These are phyloP conservation scores for Pilaira anomala DNA, from an alignment of 192 early-diverging fungal species.

Conservation along the genomic window DNA sequence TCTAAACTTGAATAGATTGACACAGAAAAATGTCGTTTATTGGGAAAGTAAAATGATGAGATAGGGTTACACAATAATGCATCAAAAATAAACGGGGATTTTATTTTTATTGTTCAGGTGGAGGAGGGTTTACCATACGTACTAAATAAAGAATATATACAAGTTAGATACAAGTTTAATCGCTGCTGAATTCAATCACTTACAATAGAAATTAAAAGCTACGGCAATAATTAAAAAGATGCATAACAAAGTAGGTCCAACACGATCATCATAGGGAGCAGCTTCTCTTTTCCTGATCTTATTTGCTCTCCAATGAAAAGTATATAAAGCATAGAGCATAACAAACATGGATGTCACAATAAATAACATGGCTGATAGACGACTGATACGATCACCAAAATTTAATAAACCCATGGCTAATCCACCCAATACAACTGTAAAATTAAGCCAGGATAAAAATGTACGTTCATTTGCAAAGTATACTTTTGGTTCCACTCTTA, in stretches of 20 bases:
- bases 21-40: no score
- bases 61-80: no score
- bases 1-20: no score
- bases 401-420: constrained; percentile 74
- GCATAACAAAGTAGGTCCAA: constrained; percentile 73
- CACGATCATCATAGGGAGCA: constrained; percentile 76
- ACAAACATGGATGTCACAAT: constrained; percentile 59
- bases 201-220: constrained; percentile 64
- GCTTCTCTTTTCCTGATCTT: constrained; percentile 70
- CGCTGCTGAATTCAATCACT: no score
- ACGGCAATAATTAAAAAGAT: constrained; percentile 60
- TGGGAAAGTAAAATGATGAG: no score
- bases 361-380: constrained; percentile 52
- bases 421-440: constrained; percentile 73
- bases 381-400: constrained; percentile 67
- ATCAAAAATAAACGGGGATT: no score
- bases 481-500: constrained; percentile 82
- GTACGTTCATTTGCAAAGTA: constrained; percentile 95
- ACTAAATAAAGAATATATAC: no score
- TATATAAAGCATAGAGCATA: constrained; percentile 76
- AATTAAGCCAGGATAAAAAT: constrained; percentile 86
- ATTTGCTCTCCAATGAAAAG: constrained; percentile 75
- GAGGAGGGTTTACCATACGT: no score
- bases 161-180: no score
- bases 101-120: no score